These are phyloP conservation scores for Oldenlandia corymbosa DNA, from an alignment of 257 asterid species.

Conservation along the genomic window DNA sequence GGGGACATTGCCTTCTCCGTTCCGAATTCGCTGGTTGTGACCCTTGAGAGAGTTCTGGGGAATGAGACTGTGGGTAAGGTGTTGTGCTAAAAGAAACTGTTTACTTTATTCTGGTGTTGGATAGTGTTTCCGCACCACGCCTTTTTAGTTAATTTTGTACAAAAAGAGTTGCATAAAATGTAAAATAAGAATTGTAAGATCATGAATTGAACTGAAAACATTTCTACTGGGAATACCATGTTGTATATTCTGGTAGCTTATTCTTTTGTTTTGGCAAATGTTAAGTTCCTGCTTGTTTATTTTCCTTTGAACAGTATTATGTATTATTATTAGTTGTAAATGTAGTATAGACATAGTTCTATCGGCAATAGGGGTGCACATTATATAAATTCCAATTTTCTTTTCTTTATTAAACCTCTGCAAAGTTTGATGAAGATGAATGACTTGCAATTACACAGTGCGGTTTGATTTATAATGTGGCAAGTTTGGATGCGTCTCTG, in stretches of 20 bases:
- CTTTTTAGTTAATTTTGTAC: too few relatives aligned
- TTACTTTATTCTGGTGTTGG: too few relatives aligned
- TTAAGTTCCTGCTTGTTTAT: too few relatives aligned
- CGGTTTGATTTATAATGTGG: neutral
- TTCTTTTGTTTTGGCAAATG: too few relatives aligned
- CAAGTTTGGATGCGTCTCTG: neutral
- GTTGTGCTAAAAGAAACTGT: conserved; percentile 4
- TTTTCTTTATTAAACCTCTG: neutral
- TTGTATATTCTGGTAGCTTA: too few relatives aligned
- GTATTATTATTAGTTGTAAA: too few relatives aligned
- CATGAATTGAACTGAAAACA: too few relatives aligned
- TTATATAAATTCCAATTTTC: neutral
- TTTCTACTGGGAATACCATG: too few relatives aligned
- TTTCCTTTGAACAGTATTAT: too few relatives aligned
- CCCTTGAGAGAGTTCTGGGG: conserved; percentile 92
- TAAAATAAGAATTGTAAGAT: too few relatives aligned
- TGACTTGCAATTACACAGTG: neutral
- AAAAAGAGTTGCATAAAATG: too few relatives aligned
- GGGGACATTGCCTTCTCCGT: conserved; percentile 87
- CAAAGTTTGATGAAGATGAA: neutral
- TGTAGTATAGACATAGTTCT: neutral
- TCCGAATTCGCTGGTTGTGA: conserved; percentile 86
- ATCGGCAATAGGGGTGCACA: neutral
- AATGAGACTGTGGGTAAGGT: conserved; percentile 75
- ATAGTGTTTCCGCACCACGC: too few relatives aligned